Conservation (phyloP, 2,329 filamentous ascomycete genomes). For the Aspergillus sp. region DNA sequence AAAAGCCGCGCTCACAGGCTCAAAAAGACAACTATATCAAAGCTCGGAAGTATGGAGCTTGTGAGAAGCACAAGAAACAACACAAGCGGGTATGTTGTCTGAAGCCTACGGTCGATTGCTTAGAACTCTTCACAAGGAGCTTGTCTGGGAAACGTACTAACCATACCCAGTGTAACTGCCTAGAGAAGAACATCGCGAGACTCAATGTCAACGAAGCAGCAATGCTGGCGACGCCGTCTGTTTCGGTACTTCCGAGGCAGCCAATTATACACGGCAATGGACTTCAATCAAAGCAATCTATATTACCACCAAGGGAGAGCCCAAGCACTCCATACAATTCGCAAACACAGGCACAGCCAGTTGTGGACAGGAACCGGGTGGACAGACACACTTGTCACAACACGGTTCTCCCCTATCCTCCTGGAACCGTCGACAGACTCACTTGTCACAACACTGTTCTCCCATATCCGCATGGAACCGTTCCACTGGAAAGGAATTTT, state of each 20-base stretch:
- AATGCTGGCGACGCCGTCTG: not conserved
- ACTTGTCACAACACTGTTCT: too few species aligned
- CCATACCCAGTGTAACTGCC: constrained; percentile 32
- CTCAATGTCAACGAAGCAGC: constrained; percentile 13
- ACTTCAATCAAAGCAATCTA: not conserved
- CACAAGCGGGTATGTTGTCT: constrained; percentile 34
- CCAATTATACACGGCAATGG: too few species aligned
- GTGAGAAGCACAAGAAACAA: constrained; percentile 40
- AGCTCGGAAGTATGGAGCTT: constrained; percentile 38
- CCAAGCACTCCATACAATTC: too few species aligned
- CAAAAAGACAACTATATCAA: constrained; percentile 42
- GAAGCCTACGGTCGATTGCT: not conserved
- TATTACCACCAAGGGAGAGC: not conserved
- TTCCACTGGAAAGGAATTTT: too few species aligned
- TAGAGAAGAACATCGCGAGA: constrained; percentile 28
- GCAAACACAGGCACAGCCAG: too few species aligned
- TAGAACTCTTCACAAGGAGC: too few species aligned
- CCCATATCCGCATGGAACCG: too few species aligned
- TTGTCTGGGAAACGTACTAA: constrained; percentile 9
- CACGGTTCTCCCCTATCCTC: too few species aligned
- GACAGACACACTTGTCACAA: too few species aligned
- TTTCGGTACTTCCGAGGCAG: not conserved
- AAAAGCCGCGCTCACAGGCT: constrained; percentile 36
- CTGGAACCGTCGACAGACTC: too few species aligned
- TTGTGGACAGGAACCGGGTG: too few species aligned